Percentiles rank a stretch among this genome's conserved stretches.
These are phyloP conservation scores for Lactifluus rugatus DNA, from an alignment of 768 basidiomycete genomes.

Conservation along the genomic window DNA sequence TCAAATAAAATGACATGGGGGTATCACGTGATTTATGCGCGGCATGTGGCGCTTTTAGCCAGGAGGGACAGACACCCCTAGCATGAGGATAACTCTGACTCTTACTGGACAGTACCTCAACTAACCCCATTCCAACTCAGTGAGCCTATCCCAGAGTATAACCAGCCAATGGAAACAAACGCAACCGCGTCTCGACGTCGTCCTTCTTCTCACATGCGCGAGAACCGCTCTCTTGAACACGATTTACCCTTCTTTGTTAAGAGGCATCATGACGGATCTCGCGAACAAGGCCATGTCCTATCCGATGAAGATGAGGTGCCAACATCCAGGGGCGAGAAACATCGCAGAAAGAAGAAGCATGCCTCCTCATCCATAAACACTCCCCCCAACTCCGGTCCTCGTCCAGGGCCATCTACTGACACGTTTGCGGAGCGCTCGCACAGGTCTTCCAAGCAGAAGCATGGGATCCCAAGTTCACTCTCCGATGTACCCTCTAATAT, in stretches of 20 bases:
- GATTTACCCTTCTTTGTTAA: constrained; percentile 10
- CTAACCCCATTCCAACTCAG: not conserved
- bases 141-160: not conserved
- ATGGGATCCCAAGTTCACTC: constrained; percentile 13
- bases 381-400: not conserved
- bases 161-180: constrained; percentile 5
- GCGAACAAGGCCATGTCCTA: not conserved
- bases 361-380: not conserved
- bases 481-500: not conserved
- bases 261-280: constrained; percentile 10
- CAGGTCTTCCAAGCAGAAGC: constrained; percentile 5
- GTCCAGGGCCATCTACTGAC: constrained; percentile 3
- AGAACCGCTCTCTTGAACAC: not conserved
- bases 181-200: not conserved
- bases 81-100: no score
- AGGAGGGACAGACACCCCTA: no score
- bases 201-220: constrained; percentile 6
- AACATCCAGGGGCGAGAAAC: constrained; percentile 3
- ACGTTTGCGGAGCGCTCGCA: constrained; percentile 3
- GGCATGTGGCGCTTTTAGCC: no score
- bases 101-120: not conserved
- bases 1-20: no score
- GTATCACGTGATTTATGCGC: no score
- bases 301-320: constrained; percentile 16
- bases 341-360: constrained; percentile 15